Conservation (phyloP, 2,329 filamentous ascomycete genomes). For the Chaetomium sp. region DNA sequence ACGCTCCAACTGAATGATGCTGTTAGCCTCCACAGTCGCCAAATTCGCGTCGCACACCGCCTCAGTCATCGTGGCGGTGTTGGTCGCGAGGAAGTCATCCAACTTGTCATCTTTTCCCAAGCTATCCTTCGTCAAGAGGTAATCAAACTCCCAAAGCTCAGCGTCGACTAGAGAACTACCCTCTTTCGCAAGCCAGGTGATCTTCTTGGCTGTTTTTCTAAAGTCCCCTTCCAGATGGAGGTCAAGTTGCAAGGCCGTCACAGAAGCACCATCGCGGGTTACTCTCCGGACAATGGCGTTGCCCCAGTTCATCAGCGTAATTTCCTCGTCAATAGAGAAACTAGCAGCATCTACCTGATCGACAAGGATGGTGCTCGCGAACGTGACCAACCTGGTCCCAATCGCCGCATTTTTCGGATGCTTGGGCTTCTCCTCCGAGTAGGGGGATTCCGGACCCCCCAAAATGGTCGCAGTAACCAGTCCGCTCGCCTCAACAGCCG, state of each 20-base stretch:
- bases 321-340: constrained; percentile 45
- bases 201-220: constrained; percentile 90
- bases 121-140: constrained; percentile 90
- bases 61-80: constrained; percentile 65
- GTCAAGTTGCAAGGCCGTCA: constrained; percentile 68
- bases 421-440: constrained; percentile 72
- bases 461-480: constrained; percentile 62
- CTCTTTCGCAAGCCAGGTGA: constrained; percentile 79
- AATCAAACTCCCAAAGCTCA: constrained; percentile 88
- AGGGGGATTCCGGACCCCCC: constrained; percentile 54
- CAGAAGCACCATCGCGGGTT: constrained; percentile 32
- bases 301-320: background rate
- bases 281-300: background rate
- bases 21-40: constrained; percentile 66
- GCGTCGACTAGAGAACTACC: constrained; percentile 69
- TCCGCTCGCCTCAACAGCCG: constrained; percentile 62
- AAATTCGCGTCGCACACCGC: constrained; percentile 77
- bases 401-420: constrained; percentile 82
- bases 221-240: constrained; percentile 85
- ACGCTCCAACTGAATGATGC: constrained; percentile 89
- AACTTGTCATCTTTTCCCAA: constrained; percentile 79
- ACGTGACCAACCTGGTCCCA: constrained; percentile 77
- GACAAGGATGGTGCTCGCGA: constrained; percentile 65
- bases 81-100: constrained; percentile 71
- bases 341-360: constrained; percentile 78